These are phyloP conservation scores for Diddensiella transvaalensis DNA, from an alignment of 805 yeast species.

Conservation along the genomic window DNA sequence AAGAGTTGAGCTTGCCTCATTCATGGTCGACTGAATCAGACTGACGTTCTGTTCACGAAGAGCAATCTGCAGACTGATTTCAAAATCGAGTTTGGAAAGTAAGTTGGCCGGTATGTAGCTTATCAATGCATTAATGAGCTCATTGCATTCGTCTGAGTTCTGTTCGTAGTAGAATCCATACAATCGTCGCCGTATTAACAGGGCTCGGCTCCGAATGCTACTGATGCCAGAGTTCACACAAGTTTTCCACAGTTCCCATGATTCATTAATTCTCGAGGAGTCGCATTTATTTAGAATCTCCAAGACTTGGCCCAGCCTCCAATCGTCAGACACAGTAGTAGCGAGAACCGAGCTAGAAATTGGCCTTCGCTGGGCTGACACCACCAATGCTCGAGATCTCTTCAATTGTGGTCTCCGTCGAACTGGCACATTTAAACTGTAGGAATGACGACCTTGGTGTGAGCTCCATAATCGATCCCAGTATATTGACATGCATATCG, in stretches of 20 bases:
- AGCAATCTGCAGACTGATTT: not conserved
- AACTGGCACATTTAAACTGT: not conserved
- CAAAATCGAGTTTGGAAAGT: not conserved
- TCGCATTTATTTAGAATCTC: not conserved
- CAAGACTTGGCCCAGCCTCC: not conserved
- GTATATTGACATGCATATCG: not conserved
- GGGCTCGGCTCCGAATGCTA: not conserved
- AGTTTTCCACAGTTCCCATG: constrained; percentile 1
- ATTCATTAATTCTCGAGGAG: not conserved
- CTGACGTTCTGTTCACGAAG: not conserved
- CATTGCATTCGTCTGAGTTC: not conserved
- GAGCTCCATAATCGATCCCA: not conserved
- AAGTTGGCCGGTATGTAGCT: not conserved
- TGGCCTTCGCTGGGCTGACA: not conserved
- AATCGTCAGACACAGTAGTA: not conserved
- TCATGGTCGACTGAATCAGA: not conserved
- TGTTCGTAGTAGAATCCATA: not conserved
- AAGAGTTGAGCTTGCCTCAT: not conserved
- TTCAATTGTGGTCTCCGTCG: not conserved
- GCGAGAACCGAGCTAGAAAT: not conserved
- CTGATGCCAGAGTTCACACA: not conserved
- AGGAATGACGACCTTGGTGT: not conserved
- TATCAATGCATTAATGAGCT: not conserved
- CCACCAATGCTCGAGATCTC: not conserved
- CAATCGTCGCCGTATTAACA: not conserved